Conservation (phyloP, 768 basidiomycete genomes). For the Auricularia sp. region DNA sequence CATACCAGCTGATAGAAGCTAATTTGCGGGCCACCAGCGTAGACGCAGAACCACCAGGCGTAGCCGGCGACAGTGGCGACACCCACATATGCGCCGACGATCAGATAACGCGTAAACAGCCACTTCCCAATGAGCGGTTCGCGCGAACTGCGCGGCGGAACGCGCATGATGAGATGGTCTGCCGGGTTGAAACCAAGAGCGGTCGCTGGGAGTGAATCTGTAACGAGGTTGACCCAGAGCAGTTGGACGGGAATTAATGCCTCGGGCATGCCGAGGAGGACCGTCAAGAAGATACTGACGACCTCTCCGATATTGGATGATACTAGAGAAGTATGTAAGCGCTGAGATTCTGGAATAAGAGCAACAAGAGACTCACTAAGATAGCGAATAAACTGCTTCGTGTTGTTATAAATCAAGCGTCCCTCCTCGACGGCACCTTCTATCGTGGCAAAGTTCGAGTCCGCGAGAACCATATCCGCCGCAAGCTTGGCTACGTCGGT, state of each 20-base stretch:
- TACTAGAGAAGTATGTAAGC: conserved; percentile 9
- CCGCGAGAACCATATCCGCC: conserved; percentile 95
- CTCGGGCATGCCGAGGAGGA: conserved; percentile 98
- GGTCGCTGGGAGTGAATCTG: conserved; percentile 91
- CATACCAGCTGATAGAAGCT: conserved; percentile 85
- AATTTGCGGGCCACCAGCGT: conserved; percentile 84
- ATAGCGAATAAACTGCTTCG: conserved; percentile 99
- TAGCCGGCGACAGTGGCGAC: conserved; percentile 94
- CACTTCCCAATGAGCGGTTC: conserved; percentile 88
- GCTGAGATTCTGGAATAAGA: not conserved
- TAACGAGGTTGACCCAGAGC: conserved; percentile 97
- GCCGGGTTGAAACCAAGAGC: conserved; percentile 97
- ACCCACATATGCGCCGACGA: conserved; percentile 90
- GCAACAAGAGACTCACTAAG: conserved; percentile 51
- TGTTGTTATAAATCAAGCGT: conserved; percentile 96
- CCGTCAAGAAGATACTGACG: conserved; percentile 94
- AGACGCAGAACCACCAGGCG: conserved; percentile 98
- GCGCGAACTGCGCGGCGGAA: conserved; percentile 80
- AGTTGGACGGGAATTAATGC: conserved; percentile 96
- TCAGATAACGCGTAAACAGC: conserved; percentile 93
- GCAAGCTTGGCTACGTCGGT: conserved; percentile 98
- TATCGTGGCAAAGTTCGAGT: conserved; percentile 96
- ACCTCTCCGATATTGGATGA: conserved; percentile 59
- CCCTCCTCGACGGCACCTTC: conserved; percentile 96
- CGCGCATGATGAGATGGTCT: conserved; percentile 93